Percentiles rank a stretch among this genome's conserved stretches.
Evolutionary conservation across 2,329 filamentous ascomycete species (phyloP).

Genomic region (Myriosclerotinia curreyana): DNA sequence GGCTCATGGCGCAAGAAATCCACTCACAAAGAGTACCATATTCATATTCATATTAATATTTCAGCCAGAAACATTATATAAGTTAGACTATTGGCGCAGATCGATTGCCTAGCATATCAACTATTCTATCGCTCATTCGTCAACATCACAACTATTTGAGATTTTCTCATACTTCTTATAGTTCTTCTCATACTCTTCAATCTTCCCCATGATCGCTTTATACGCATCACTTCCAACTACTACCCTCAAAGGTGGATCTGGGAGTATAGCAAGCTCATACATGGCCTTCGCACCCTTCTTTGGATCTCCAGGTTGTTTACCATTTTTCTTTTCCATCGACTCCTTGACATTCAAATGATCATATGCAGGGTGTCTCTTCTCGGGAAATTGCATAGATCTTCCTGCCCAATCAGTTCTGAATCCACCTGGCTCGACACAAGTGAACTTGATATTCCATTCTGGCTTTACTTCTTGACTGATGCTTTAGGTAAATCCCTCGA

Average conservation of each 20-base stretch:
- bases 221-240: slow-evolving; percentile 55
- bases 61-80: neutral
- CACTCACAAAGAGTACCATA: neutral
- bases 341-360: slow-evolving; percentile 46
- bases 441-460: slow-evolving; percentile 44
- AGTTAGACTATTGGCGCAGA: no score
- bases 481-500: slow-evolving; percentile 43
- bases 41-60: neutral
- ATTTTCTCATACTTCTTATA: slow-evolving; percentile 35
- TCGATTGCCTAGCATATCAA: neutral
- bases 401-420: slow-evolving; percentile 43
- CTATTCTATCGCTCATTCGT: slow-evolving; percentile 16
- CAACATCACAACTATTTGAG: slow-evolving; percentile 32
- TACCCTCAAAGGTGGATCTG: slow-evolving; percentile 51
- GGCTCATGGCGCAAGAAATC: neutral
- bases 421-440: slow-evolving; percentile 44
- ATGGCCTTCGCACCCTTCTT: slow-evolving; percentile 49
- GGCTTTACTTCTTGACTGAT: slow-evolving; percentile 41
- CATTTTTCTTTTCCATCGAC: slow-evolving; percentile 41
- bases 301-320: slow-evolving; percentile 43
- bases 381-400: slow-evolving; percentile 43
- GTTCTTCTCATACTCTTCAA: slow-evolving; percentile 48
- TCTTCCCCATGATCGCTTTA: slow-evolving; percentile 47
- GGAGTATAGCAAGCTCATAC: slow-evolving; percentile 53
- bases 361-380: slow-evolving; percentile 45